phyloP scores from a whole-genome alignment of 1,284 basidiomycete genomes.

The Boletellus sp. region DNA sequence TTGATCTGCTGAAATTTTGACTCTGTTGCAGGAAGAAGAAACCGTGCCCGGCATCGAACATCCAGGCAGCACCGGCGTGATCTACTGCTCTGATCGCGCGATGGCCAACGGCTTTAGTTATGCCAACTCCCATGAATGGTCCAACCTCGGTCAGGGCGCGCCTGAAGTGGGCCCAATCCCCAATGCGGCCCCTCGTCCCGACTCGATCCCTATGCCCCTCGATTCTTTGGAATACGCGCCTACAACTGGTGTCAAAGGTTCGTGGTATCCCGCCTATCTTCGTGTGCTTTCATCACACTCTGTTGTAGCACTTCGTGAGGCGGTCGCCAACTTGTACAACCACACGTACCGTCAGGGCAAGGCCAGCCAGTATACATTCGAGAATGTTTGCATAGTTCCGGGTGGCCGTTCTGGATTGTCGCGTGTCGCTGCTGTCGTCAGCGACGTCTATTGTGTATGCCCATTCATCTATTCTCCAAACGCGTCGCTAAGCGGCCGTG shows the following conservation, averaged over 20 bases:
- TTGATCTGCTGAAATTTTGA: slow-evolving; percentile 1
- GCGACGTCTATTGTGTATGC: slow-evolving; percentile 74
- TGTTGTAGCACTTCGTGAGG: slow-evolving; percentile 52
- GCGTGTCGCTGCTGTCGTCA: slow-evolving; percentile 86
- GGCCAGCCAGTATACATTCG: slow-evolving; percentile 79
- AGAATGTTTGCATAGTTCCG: slow-evolving; percentile 90
- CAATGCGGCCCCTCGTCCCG: slow-evolving; percentile 64
- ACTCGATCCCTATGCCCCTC: slow-evolving; percentile 56
- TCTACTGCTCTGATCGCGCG: slow-evolving; percentile 86
- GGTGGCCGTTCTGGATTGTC: slow-evolving; percentile 87
- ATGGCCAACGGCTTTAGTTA: slow-evolving; percentile 88
- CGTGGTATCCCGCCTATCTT: slow-evolving; percentile 16
- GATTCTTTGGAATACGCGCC: slow-evolving; percentile 92
- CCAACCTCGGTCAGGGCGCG: slow-evolving; percentile 83
- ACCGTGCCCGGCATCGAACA: slow-evolving; percentile 81
- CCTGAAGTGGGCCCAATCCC: slow-evolving; percentile 87
- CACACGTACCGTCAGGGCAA: slow-evolving; percentile 80
- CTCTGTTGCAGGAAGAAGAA: slow-evolving; percentile 60
- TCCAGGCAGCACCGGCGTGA: slow-evolving; percentile 73
- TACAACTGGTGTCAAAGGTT: slow-evolving; percentile 86
- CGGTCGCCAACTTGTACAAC: slow-evolving; percentile 86
- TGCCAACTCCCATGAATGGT: slow-evolving; percentile 75
- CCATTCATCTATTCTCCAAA: not conserved
- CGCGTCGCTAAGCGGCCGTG: not conserved
- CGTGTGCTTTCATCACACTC: not conserved